Conservation (phyloP, 2,329 filamentous ascomycete species). For the Trichophyton rubrum region DNA sequence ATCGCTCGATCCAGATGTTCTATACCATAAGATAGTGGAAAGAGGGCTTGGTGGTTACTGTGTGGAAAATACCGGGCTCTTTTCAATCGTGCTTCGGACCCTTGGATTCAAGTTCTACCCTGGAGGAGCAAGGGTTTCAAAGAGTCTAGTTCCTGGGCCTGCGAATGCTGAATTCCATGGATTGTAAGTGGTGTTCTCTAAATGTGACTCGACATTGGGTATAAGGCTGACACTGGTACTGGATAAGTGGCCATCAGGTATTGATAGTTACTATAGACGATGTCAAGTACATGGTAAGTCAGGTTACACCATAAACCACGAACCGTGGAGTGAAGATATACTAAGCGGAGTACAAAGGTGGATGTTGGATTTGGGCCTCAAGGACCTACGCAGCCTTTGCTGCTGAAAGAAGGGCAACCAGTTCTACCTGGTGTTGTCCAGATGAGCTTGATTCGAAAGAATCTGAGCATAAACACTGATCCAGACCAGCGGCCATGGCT, state of each 20-base stretch:
- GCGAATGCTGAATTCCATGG: slow-evolving; percentile 33
- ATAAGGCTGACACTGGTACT: background rate
- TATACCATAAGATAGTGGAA: slow-evolving; percentile 44
- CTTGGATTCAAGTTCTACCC: slow-evolving; percentile 44
- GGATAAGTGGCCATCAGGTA: slow-evolving; percentile 42
- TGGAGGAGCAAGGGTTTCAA: slow-evolving; percentile 40
- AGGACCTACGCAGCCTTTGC: slow-evolving; percentile 46
- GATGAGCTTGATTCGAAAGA: slow-evolving; percentile 42
- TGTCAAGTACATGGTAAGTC: slow-evolving; percentile 30
- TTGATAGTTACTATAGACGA: slow-evolving; percentile 46
- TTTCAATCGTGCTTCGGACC: slow-evolving; percentile 39
- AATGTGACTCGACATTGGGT: background rate
- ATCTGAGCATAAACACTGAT: slow-evolving; percentile 35
- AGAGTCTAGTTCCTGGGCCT: slow-evolving; percentile 23
- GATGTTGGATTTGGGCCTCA: slow-evolving; percentile 56
- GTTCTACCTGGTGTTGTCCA: slow-evolving; percentile 40
- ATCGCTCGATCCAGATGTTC: slow-evolving; percentile 36
- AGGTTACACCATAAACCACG: background rate
- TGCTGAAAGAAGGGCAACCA: slow-evolving; percentile 33
- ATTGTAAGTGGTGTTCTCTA: slow-evolving; percentile 28
- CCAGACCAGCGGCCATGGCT: slow-evolving; percentile 45
- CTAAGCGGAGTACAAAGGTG: slow-evolving; percentile 22
- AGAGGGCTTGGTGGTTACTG: slow-evolving; percentile 46
- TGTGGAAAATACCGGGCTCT: slow-evolving; percentile 47
- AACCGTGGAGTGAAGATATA: background rate